Base-by-base conservation (phyloP, 2,329 filamentous ascomycete genomes). In the Sclerotinia nivalis region DNA sequence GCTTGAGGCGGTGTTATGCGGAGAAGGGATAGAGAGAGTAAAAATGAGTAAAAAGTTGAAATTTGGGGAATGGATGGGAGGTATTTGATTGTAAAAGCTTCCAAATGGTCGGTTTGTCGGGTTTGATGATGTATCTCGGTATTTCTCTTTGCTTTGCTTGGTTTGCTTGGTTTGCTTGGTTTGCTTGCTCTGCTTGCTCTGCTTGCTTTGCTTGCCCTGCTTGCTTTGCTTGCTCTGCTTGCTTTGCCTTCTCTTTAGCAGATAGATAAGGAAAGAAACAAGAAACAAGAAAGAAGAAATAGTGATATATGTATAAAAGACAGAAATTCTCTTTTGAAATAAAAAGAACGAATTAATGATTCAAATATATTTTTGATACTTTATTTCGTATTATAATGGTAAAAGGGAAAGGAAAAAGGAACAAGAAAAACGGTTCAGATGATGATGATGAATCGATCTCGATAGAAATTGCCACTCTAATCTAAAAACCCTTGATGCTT, bases 401-500 rank as follows among this genome's bases (percentile, higher is more conserved):
- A 59, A 43, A 20, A 58, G 13, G 20, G n/a, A 20, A 45, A 60
- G 5, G 40, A 58, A 40, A 43, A 6, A 18, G 2, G 40, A 43
- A 43, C 5, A 43, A 18, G 40, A 6, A 43, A 43, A 43, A 6
- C n/a, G n/a, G 40, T 61, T 47, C 15, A 47, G 58, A 61, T 28
- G 59, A 47, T 28, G 18, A 45, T 31, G 25, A 60, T 59, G 15
- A 28, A 22, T 45, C 20, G 58, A 25, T 7, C 9, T 22, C 25
- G 18, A 43, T 45, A 25, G 58, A 60, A 45, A 60, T 20, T 45
- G 25, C 22, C 54, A 37, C 31, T 40, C 31, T 15, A 58, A 37
- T 34, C 54, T 25, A 13, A 56, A 37, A 37, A 56, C 54, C 54
- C 54, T 56, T 56, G 31, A 9, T 56, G 54, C 54, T 56, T 56